Evolutionary conservation across 192 early-diverging fungal species (phyloP).

Genomic region (Gonapodya prolifera): DNA sequence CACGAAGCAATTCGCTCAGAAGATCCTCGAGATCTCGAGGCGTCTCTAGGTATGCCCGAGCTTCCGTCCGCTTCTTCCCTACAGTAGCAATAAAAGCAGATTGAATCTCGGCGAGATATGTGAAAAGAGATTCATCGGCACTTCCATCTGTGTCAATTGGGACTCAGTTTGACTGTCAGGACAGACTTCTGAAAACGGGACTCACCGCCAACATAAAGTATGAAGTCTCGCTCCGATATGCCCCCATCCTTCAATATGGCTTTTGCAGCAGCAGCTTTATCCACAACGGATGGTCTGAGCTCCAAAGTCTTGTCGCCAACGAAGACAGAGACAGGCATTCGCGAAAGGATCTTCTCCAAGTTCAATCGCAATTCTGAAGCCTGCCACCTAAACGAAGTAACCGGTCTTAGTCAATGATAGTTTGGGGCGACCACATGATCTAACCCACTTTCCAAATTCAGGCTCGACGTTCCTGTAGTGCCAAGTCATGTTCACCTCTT

Average conservation of each 20-base stretch:
- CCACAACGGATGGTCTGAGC: constrained; percentile 80
- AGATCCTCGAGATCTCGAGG: neutral
- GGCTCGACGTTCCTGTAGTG: constrained; percentile 91
- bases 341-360: constrained; percentile 84
- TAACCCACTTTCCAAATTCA: constrained; percentile 4
- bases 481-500: constrained; percentile 98
- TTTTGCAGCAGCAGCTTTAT: constrained; percentile 80
- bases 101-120: constrained; percentile 38
- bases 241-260: constrained; percentile 64
- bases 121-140: constrained; percentile 92
- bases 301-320: constrained; percentile 95
- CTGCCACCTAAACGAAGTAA: constrained; percentile 57
- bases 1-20: neutral
- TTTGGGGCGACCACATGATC: neutral
- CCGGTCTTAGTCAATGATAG: neutral
- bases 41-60: constrained; percentile 64
- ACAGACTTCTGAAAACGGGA: neutral
- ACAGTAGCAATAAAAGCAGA: constrained; percentile 78
- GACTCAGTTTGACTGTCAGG: neutral
- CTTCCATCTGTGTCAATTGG: constrained; percentile 44
- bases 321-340: constrained; percentile 86
- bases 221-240: constrained; percentile 46
- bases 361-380: constrained; percentile 96
- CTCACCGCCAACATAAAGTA: constrained; percentile 67
- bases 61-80: constrained; percentile 93